phyloP scores from a whole-genome alignment of 1,284 basidiomycete genomes.

The Ganoderma multipileum region DNA sequence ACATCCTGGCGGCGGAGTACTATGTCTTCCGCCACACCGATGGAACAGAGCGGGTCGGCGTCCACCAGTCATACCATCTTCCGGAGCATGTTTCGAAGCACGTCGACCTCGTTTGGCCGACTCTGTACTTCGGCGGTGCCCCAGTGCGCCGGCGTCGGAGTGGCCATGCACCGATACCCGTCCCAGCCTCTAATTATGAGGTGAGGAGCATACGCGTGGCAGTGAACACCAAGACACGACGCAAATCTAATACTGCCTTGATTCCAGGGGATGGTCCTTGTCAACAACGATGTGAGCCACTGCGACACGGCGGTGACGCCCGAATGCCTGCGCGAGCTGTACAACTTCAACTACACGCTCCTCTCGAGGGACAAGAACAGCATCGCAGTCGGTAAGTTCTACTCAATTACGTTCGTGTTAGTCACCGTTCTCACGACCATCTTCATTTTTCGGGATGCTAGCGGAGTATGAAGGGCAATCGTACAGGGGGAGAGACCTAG shows the following conservation, averaged over 20 bases:
- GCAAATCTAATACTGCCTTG: slow-evolving; percentile 43
- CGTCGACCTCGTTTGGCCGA: slow-evolving; percentile 55
- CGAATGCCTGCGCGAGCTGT: slow-evolving; percentile 57
- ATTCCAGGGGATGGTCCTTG: slow-evolving; percentile 38
- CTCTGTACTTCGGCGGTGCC: slow-evolving; percentile 48
- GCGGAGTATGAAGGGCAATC: slow-evolving; percentile 7
- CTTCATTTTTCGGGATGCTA: too few relatives aligned
- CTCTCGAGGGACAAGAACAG: slow-evolving; percentile 49
- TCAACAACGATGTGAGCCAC: neutral
- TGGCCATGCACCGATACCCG: neutral
- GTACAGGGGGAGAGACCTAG: slow-evolving; percentile 41
- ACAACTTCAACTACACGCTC: slow-evolving; percentile 57
- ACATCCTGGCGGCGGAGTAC: slow-evolving; percentile 52
- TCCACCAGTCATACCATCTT: slow-evolving; percentile 49
- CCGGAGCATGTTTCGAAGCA: slow-evolving; percentile 52
- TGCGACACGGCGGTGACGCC: slow-evolving; percentile 57
- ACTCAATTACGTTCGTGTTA: neutral
- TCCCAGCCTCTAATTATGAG: neutral
- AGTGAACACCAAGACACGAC: slow-evolving; percentile 41
- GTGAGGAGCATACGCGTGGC: neutral
- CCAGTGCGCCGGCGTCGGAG: neutral
- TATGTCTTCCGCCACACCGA: slow-evolving; percentile 50
- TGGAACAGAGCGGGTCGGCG: slow-evolving; percentile 44
- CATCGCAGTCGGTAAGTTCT: slow-evolving; percentile 50
- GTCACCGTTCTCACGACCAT: slow-evolving; percentile 43